Conservation (phyloP, 1,284 basidiomycete species). For the Apiotrichum domesticum region DNA sequence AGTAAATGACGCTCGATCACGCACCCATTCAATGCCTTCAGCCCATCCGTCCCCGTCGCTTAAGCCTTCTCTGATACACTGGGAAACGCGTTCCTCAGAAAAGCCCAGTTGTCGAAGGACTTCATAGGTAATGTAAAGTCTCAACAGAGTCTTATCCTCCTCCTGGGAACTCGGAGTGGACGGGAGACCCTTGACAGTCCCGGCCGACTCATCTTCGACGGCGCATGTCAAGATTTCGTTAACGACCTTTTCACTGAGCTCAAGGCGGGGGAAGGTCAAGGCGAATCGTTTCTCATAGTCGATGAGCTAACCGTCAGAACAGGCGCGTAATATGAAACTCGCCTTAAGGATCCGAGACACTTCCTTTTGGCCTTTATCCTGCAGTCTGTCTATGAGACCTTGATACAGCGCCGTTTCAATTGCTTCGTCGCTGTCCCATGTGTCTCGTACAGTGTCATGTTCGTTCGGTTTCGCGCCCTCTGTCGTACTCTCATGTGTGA, state of each 20-base stretch:
- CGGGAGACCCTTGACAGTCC: neutral
- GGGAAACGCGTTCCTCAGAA: conserved; percentile 52
- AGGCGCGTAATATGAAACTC: conserved; percentile 2
- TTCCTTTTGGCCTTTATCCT: conserved; percentile 87
- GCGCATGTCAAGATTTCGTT: conserved; percentile 55
- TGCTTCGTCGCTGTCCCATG: conserved; percentile 33
- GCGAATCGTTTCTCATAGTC: conserved; percentile 77
- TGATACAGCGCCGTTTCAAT: conserved; percentile 28
- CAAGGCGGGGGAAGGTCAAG: conserved; percentile 59
- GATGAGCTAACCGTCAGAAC: conserved; percentile 55
- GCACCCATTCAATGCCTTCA: conserved; percentile 87
- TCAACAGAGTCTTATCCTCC: conserved; percentile 66
- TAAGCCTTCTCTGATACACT: conserved; percentile 48
- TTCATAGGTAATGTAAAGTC: conserved; percentile 72
- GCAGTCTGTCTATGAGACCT: conserved; percentile 66
- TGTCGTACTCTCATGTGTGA: neutral
- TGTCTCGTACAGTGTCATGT: conserved; percentile 8
- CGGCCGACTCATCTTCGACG: conserved; percentile 36
- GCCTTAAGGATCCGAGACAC: conserved; percentile 63
- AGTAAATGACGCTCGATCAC: conserved; percentile 23
- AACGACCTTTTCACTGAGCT: conserved; percentile 58
- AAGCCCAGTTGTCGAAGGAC: conserved; percentile 81
- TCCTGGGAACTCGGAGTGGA: neutral
- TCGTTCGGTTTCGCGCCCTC: neutral
- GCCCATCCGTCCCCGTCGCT: conserved; percentile 64